Base-by-base conservation (phyloP, 805 yeast species). In the Candida silvatica region DNA sequence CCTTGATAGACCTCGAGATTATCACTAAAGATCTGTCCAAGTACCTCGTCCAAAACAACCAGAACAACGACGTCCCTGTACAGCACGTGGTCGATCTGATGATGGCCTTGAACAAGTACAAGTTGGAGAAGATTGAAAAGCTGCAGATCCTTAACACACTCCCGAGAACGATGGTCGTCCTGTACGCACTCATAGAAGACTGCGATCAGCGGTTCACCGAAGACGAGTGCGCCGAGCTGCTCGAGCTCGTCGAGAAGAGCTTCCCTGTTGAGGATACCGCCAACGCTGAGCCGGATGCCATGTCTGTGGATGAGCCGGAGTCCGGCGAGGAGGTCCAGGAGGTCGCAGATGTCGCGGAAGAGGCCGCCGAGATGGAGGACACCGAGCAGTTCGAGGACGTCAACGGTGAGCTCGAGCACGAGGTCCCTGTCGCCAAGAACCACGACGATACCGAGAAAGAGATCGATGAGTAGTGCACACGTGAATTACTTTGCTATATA, bases 201-300 rank as follows among this genome's bases (percentile, higher is more conserved):
- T 90, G 95, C 56, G 98, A 90, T 46, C 77, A 74, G 41, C 66
- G 98, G 46, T 80, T 87, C 47, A 59, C 62, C n/a, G 84, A 82
- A 39, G 80, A 73, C 1, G 68, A 77, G 40, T 67, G 83, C 32
- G 71, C 75, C 31, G 61, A 63, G 3, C 69, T 90, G 2, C 43
- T 90, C 20, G 70, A 61, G 4, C 66, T 77, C 34, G 65, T 85
- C 15, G 48, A 58, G n/a, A 65, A 65, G 27, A 61, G 69, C 37
- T 72, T 75, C 51, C 84, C 82, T 2, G 52, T 40, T 5, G 57
- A 39, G 3, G 56, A 44, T 5, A 43, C 31, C 6, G 47, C 27
- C 6, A 43, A 12, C 8, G 52, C 36, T 23, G 47, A 32, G 34
- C 46, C 36, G n/a, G 32, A 17, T 15, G 23, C 12, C 15, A 4